A percentile compares a stretch with the other conserved stretches of the same genome.
Conservation (phyloP, 2,329 filamentous ascomycete species). For the Westerdykella ornata region DNA sequence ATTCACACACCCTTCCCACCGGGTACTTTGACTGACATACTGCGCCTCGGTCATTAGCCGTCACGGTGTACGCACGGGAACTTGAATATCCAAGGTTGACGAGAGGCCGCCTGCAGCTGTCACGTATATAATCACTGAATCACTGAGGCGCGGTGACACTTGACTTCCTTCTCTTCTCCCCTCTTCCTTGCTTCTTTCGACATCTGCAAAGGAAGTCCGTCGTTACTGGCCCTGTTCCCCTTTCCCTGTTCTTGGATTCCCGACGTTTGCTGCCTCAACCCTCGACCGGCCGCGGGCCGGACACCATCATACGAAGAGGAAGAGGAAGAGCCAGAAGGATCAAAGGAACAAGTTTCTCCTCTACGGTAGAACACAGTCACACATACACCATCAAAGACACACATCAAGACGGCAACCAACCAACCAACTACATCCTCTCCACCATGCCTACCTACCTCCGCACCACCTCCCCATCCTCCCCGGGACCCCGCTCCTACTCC, state of each 20-base stretch:
- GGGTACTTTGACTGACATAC: conserved; percentile 11
- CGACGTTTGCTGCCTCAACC: conserved; percentile 16
- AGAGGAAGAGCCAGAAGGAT: conserved; percentile 8
- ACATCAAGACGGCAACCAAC: neutral
- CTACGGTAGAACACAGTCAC: conserved; percentile 23
- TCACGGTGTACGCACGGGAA: no score
- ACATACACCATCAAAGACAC: conserved; percentile 21
- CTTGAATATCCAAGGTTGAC: conserved; percentile 5
- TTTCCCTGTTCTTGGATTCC: conserved; percentile 9
- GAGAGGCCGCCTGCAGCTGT: conserved; percentile 22
- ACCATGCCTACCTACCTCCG: conserved; percentile 34
- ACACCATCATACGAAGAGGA: no score
- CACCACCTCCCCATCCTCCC: conserved; percentile 2
- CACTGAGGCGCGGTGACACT: neutral
- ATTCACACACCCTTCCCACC: conserved; percentile 14
- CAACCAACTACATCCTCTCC: conserved; percentile 5
- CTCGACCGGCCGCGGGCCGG: conserved; percentile 31
- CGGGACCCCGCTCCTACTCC: conserved; percentile 24
- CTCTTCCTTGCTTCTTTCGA: conserved; percentile 11
- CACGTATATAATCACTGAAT: conserved; percentile 29
- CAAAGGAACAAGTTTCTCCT: conserved; percentile 15
- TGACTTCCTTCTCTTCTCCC: conserved; percentile 9
- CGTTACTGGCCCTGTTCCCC: conserved; percentile 13
- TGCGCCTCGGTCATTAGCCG: conserved; percentile 26
- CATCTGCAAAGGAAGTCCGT: conserved; percentile 15